phyloP scores from a whole-genome alignment of 2,329 filamentous ascomycete genomes.

The Fusarium newnesense region DNA sequence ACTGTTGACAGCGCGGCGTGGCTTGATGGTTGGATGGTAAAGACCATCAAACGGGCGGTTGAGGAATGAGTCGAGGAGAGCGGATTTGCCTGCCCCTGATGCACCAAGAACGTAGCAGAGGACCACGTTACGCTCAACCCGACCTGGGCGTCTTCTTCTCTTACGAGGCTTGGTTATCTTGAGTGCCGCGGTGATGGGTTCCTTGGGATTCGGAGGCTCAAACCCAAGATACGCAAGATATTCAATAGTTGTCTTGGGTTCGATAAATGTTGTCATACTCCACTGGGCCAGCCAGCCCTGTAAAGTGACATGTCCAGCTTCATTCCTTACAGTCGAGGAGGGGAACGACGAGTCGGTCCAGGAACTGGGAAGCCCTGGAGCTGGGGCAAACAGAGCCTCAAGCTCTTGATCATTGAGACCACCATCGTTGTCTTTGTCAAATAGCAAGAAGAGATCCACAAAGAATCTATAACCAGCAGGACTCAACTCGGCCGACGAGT shows the following conservation, averaged over 20 bases:
- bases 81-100: conserved; percentile 87
- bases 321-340: conserved; percentile 92
- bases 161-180: conserved; percentile 95
- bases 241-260: conserved; percentile 92
- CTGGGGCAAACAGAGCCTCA: conserved; percentile 88
- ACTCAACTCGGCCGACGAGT: conserved; percentile 91
- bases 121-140: conserved; percentile 94
- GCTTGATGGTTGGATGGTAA: conserved; percentile 95
- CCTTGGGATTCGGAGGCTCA: conserved; percentile 80
- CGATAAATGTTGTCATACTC: conserved; percentile 99
- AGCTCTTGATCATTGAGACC: conserved; percentile 89
- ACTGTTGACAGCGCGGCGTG: conserved; percentile 92
- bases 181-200: conserved; percentile 82
- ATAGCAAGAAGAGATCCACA: conserved; percentile 92
- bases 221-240: conserved; percentile 98
- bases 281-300: conserved; percentile 99
- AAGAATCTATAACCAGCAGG: conserved; percentile 97
- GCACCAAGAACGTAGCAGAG: conserved; percentile 92
- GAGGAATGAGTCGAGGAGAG: conserved; percentile 89
- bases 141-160: conserved; percentile 80
- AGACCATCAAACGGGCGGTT: conserved; percentile 85
- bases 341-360: conserved; percentile 93
- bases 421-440: conserved; percentile 97
- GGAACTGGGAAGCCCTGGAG: conserved; percentile 85
- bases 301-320: conserved; percentile 92